Base-by-base conservation (phyloP, 2,329 filamentous ascomycete genomes). In the Fusarium sp. region DNA sequence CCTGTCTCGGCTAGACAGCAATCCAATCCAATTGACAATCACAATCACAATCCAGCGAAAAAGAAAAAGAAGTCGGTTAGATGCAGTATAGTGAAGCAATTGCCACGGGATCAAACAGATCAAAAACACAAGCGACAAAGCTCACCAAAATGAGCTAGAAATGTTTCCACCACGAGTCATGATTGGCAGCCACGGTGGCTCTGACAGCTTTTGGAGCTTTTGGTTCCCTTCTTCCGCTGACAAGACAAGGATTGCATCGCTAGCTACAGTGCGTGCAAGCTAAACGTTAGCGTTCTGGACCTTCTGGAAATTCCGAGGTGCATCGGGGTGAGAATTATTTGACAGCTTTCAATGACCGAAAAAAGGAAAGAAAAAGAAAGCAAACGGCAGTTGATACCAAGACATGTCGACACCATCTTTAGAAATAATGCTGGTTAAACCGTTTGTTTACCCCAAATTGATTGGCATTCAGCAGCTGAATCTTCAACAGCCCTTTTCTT, bases 271-370 rank as follows among this genome's bases (percentile, higher is more conserved):
- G 26, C 26, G 26, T 26, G 26, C 9, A 26, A 38, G 47, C 24
- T 33, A 28, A 41, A 26, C 26, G 24, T 55, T 42, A 46, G 48
- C 24, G 60, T 69, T 69, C 66, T 61, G 46, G 66, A 37, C 46
- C 55, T 61, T 69, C 56, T 61, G 47, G 66, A 68, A 60, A 64
- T 53, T 31, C 65, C 59, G 65, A 59, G 46, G 24, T 49, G 64
- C 64, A 54, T 29, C 37, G 57, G 63, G 38, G 56, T 39, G 28
- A 23, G 39, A 21, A 31, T 48, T 6, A n/a, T 46, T 29, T 64
- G 64, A 56, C 54, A 53, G 55, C 38, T 31, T 28, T 39, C 23
- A 43, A 13, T 57, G 43, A 47, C 20, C 29, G 31, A 16, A 9
- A 37, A 44, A 21, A 37, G 24, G 18, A 54, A 55, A 46, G 20